Conservation (phyloP, 169 alveolate genomes). For the Cryptosporidium tyzzeri region DNA sequence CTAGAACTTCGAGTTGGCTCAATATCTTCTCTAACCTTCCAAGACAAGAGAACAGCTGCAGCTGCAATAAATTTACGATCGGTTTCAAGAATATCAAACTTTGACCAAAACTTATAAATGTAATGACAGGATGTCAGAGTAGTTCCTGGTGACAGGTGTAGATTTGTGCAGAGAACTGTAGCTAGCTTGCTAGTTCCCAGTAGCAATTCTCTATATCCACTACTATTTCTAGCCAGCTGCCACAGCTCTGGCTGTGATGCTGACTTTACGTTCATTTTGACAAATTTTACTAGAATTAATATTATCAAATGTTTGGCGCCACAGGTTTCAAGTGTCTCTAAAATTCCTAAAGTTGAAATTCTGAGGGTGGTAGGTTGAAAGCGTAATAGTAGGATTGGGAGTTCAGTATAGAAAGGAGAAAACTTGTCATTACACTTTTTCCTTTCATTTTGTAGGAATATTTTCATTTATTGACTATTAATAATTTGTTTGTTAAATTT, state of each 20-base stretch:
- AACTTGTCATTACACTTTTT: too few relatives aligned
- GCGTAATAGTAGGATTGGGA: not conserved
- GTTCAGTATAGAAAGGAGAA: not conserved
- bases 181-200: constrained; percentile 73
- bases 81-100: constrained; percentile 60
- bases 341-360: not conserved
- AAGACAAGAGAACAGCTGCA: constrained; percentile 63
- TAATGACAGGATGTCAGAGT: constrained; percentile 57
- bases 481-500: not conserved
- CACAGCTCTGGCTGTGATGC: constrained; percentile 33
- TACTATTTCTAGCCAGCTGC: constrained; percentile 35
- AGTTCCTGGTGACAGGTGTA: constrained; percentile 61
- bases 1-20: constrained; percentile 71
- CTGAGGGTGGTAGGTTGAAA: not conserved
- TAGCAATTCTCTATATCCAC: constrained; percentile 61
- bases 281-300: not conserved
- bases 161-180: constrained; percentile 37
- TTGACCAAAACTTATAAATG: constrained; percentile 70
- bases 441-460: not conserved
- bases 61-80: constrained; percentile 68
- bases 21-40: constrained; percentile 60
- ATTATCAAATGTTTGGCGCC: not conserved
- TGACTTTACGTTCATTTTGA: constrained; percentile 32
- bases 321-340: not conserved
- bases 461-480: not conserved